Base-by-base conservation (phyloP, 169 alveolate genomes). In the Eimeria necatrix region DNA sequence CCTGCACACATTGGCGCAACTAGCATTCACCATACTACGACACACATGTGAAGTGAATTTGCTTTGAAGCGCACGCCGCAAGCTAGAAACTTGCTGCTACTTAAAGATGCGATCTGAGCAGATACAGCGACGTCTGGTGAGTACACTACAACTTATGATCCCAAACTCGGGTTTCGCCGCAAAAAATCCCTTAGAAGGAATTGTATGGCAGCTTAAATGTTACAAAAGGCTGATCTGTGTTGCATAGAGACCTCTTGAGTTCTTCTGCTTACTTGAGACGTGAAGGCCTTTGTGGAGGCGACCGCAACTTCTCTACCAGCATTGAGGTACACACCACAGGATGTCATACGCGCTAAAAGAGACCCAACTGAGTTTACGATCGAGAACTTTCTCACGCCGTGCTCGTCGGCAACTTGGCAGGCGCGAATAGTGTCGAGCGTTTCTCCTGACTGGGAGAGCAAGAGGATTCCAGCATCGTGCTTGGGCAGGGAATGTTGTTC, bases 241-340 rank as follows among this genome's bases (percentile, higher is more conserved):
- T 32, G 41, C 41, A 32, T 32, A 32, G 41, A 0, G 41, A 32
- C 41, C 41, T 32, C 41, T 32, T 32, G 41, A 0, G 41, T 0
- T 2, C 1, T 52, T 4, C 32, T 98, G 14, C 97, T 96, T 6
- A 97, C 98, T 95, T 99, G 98, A 10, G 99, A 98, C 9, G 99
- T 98, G 95, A 99, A 99, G 52, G 99, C 98, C 96, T 99, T 99
- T 18, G 99, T 99, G 8, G 99, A 98, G 41, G 99, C 99, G 51
- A 99, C 99, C 8, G 99, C 99, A 16, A 98, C 98, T 95, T 99
- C 99, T 88, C 99, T 96, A 32, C 87, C 98, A 16, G 99, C 99
- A 96, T 99, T 98, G 76, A 99, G 95, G 95, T 98, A 98, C 51
- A 99, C 99, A 3, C 99, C 99, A 61, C 99, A 96, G 70, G 97